Base-by-base conservation (phyloP, 345 rosid genomes). In the Syzygium aromaticum region DNA sequence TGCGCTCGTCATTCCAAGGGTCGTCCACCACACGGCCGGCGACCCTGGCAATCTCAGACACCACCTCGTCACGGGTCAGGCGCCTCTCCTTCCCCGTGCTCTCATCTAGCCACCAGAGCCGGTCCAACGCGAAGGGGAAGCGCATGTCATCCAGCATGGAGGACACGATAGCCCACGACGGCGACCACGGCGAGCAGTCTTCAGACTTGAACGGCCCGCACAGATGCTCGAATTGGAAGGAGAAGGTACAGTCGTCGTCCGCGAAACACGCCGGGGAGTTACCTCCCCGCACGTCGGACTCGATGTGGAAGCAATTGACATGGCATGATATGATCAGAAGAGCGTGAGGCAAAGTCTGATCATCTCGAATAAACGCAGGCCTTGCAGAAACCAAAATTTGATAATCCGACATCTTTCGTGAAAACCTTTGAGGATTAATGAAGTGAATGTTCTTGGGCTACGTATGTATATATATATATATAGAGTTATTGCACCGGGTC, bases 171-270 rank as follows among this genome's bases (percentile, higher is more conserved):
- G 5, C 77, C 77, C 77, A 30, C 3, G 11, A 30, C 5, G 6
- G 12, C 77, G 22, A 64, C 1, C 0, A 2, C 0, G 43, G 77
- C 77, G 33, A 2, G 77, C 17, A 11, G 77, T 30, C 23, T 11
- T 4, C 1, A 43, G 43, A 64, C 11, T 22, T 11, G 11, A 64
- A 64, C 0, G 77, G 22, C 23, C 11, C 19, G 0, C 1, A 30
- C 0, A 6, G 77, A 6, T 64, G 40, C 0, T 64, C 77, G 11
- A 40, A 11, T 7, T 10, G 19, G 77, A 7, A 64, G 22, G 40
- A 64, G 1, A 64, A 15, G 77, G 21, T 0, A 28, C 11, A 9
- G 30, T 61, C 30, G 38, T 14, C 77, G 11, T 28, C 46, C 46
- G 46, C 46, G 46, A 43, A 43, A 43, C 46, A 43, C 7, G 46